Evolutionary conservation across 305 asterid species (phyloP), one percentile per base, ranked within the genome.

Genomic region (Solanum aculeatissimum): DNA sequence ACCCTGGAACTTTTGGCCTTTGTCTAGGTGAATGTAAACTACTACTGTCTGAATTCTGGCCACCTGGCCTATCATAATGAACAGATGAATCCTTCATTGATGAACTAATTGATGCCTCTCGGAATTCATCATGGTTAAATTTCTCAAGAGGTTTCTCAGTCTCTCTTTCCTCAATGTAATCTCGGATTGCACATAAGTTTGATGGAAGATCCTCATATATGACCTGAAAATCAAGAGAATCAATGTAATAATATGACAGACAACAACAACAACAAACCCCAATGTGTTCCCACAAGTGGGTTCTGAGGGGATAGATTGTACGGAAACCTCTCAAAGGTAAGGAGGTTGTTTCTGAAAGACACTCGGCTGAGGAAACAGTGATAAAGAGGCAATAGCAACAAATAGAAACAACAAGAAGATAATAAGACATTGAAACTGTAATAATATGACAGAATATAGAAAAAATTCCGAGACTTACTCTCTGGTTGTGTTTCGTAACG

Each of bases 151-250:
- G 83, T 55, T 81, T 86, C 77, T 84, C 90, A 3, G 83, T 81
- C 85, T 86, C 97, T 87, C 85, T 83, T 83, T 90, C 87, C 86
- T 96, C 99, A 23, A 96, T 85, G 83, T 93, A 93, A 87, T 96
- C 98, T 86, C 98, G 91, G 55, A 96, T 93, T 66, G 99, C 98
- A 89, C 99, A 94, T 89, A 96, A 91, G 89, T 96, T 96, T 68
- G 98, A 93, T 63, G 99, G 99, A 80, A 96, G 99, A 78, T 96
- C 99, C 91, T 96, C 98, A 69, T 96, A 96, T 87, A 96, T 95
- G 87, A 96, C 97, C 99, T 96, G 80, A 47, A 83, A 83, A 57
- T 51, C 51, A 21, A 68, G 81, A 35, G 81, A 19, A 68, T 25
- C 60, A 65, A 32, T 32, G 47, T 16, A 65, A 16, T 16, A 66